Conservation (phyloP, 2,329 filamentous ascomycete species). For the Cordyceps militaris region DNA sequence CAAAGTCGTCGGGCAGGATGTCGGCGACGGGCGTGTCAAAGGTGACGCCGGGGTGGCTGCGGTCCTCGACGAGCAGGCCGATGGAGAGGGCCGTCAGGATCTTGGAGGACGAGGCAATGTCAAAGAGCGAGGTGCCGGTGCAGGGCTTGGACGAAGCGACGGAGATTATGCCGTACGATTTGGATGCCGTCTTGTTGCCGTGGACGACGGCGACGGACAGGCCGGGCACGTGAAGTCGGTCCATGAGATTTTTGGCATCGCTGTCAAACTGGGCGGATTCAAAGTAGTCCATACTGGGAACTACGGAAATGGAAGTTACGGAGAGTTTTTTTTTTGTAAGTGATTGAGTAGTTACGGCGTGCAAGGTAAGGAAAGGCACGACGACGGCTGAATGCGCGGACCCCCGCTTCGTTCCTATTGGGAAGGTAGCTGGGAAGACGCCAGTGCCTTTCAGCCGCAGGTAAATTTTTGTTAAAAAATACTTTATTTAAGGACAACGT, state of each 20-base stretch:
- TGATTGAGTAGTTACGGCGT: too few species aligned
- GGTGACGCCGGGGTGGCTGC: not conserved
- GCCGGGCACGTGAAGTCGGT: constrained; percentile 2
- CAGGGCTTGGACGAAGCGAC: not conserved
- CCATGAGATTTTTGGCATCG: constrained; percentile 1
- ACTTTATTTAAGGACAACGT: too few species aligned
- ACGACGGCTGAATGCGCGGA: not conserved
- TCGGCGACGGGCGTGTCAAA: constrained; percentile 5
- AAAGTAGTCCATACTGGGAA: constrained; percentile 7
- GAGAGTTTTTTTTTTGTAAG: not conserved
- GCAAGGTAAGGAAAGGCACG: too few species aligned
- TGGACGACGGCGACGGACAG: constrained; percentile 6
- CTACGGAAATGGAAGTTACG: not conserved
- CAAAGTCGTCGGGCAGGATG: constrained; percentile 9
- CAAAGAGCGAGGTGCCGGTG: constrained; percentile 2
- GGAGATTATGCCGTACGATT: not conserved
- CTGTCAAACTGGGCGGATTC: not conserved
- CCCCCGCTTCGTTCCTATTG: not conserved
- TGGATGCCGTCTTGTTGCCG: not conserved
- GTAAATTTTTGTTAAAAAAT: too few species aligned
- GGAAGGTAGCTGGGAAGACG: not conserved
- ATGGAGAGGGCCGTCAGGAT: constrained; percentile 3
- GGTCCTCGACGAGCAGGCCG: constrained; percentile 8
- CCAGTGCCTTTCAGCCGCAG: not conserved
- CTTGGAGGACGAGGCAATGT: constrained; percentile 11